Percentiles rank a stretch among this genome's conserved stretches.
Conservation (phyloP, 2,329 filamentous ascomycete genomes). For the Ambrosiella beaveri region DNA sequence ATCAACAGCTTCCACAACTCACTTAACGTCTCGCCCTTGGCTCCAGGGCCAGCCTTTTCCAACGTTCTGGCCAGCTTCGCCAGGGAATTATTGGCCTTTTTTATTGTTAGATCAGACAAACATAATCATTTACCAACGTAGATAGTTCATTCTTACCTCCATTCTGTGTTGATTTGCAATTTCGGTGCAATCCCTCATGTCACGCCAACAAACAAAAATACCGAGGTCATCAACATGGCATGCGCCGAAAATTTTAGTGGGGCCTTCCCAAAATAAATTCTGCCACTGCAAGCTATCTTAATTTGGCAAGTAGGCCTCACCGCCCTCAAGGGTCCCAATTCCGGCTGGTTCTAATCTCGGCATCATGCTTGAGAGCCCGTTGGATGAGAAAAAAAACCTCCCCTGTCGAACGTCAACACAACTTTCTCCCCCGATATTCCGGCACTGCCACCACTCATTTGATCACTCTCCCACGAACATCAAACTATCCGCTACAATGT, state of each 20-base stretch:
- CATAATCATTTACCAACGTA: neutral
- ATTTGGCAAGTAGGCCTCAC: slow-evolving; percentile 21
- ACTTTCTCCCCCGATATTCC: slow-evolving; percentile 1
- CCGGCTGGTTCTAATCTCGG: slow-evolving; percentile 22
- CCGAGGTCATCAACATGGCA: slow-evolving; percentile 1
- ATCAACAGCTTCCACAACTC: slow-evolving; percentile 33
- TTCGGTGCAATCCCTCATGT: slow-evolving; percentile 9
- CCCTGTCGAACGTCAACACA: neutral
- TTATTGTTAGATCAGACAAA: neutral
- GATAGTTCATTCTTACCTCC: slow-evolving; percentile 1
- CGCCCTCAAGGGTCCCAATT: slow-evolving; percentile 25
- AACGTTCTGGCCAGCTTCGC: slow-evolving; percentile 37
- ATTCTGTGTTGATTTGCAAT: neutral
- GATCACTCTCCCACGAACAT: neutral
- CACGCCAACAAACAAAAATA: slow-evolving; percentile 4
- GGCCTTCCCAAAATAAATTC: slow-evolving; percentile 21
- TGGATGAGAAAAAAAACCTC: slow-evolving; percentile 7
- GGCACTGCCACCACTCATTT: slow-evolving; percentile 7
- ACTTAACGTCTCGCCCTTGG: slow-evolving; percentile 29
- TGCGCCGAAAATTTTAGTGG: slow-evolving; percentile 13
- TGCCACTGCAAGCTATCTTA: slow-evolving; percentile 22
- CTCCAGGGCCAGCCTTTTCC: slow-evolving; percentile 31
- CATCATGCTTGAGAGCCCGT: slow-evolving; percentile 3
- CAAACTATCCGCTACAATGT: slow-evolving; percentile 26
- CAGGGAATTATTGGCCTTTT: slow-evolving; percentile 19